phyloP scores from a whole-genome alignment of 1,139 yeast genomes.

The Scheffersomyces insectosa region DNA sequence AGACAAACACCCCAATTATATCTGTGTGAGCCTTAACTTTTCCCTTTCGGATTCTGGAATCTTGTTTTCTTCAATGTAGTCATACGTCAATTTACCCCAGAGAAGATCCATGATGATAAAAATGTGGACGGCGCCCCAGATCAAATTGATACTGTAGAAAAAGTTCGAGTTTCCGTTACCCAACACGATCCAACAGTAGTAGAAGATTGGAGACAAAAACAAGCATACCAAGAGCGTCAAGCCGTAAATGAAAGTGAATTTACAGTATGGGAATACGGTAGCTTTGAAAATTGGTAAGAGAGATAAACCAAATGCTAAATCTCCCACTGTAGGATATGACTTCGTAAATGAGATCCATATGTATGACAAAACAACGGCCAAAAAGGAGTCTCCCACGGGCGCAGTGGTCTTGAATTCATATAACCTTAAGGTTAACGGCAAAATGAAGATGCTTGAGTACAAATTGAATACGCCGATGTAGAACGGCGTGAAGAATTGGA shows the following conservation, averaged over 20 bases:
- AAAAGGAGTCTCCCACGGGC: constrained; percentile 53
- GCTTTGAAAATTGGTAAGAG: constrained; percentile 58
- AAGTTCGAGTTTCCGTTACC: constrained; percentile 97
- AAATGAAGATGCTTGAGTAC: constrained; percentile 63
- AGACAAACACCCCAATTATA: constrained; percentile 14
- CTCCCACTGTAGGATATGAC: constrained; percentile 88
- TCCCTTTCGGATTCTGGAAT: constrained; percentile 17
- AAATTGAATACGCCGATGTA: constrained; percentile 83
- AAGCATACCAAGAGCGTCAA: constrained; percentile 40
- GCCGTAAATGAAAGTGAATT: constrained; percentile 33
- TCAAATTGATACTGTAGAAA: constrained; percentile 89
- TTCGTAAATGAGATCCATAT: constrained; percentile 76
- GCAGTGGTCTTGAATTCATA: constrained; percentile 18
- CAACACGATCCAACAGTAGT: constrained; percentile 90
- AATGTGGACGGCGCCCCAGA: constrained; percentile 73
- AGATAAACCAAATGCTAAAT: constrained; percentile 68
- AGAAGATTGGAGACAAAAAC: constrained; percentile 79
- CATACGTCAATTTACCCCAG: constrained; percentile 78
- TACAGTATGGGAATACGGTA: constrained; percentile 37
- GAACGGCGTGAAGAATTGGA: constrained; percentile 82
- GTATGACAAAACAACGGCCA: constrained; percentile 61
- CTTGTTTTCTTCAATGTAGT: constrained; percentile 55
- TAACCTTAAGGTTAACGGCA: constrained; percentile 77
- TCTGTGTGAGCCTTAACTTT: constrained; percentile 41
- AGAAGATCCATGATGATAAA: constrained; percentile 71